phyloP scores from a whole-genome alignment of 2,329 filamentous ascomycete species.

The Fusarium coffeatum region DNA sequence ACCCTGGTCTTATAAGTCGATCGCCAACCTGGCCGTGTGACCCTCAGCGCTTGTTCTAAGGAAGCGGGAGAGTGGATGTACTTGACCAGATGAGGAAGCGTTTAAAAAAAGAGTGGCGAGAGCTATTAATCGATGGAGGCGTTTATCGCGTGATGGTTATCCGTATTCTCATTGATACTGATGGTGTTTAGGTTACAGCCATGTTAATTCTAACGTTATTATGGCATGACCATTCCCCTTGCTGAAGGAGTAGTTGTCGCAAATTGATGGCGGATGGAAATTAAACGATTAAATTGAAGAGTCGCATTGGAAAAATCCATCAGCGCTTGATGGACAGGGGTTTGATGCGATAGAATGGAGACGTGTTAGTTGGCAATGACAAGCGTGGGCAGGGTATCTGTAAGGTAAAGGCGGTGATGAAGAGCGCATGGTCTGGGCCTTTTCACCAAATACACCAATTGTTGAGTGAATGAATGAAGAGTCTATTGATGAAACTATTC shows the following conservation, averaged over 20 bases:
- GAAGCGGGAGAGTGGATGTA: constrained; percentile 35
- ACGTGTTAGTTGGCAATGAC: constrained; percentile 31
- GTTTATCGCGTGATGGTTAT: constrained; percentile 27
- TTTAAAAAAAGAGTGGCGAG: constrained; percentile 33
- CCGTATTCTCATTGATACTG: not conserved
- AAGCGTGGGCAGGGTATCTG: not conserved
- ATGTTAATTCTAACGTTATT: not conserved
- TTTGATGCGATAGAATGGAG: constrained; percentile 33
- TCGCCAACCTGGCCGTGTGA: constrained; percentile 38
- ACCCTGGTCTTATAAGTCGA: constrained; percentile 34
- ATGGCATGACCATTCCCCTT: constrained; percentile 16
- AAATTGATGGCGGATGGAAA: constrained; percentile 21
- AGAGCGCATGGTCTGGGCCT: constrained; percentile 9
- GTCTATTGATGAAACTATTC: not conserved
- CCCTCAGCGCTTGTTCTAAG: constrained; percentile 39
- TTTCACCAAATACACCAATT: not conserved
- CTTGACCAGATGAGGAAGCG: constrained; percentile 41
- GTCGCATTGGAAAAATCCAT: constrained; percentile 25
- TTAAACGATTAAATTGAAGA: constrained; percentile 25
- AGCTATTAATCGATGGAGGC: not conserved
- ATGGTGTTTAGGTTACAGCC: not conserved
- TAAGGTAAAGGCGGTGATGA: constrained; percentile 29
- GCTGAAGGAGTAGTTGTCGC: constrained; percentile 11
- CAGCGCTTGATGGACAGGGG: constrained; percentile 35
- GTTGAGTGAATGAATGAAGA: not conserved